Conservation (phyloP, 257 asterid genomes). For the Jaltomata sinuosa region DNA sequence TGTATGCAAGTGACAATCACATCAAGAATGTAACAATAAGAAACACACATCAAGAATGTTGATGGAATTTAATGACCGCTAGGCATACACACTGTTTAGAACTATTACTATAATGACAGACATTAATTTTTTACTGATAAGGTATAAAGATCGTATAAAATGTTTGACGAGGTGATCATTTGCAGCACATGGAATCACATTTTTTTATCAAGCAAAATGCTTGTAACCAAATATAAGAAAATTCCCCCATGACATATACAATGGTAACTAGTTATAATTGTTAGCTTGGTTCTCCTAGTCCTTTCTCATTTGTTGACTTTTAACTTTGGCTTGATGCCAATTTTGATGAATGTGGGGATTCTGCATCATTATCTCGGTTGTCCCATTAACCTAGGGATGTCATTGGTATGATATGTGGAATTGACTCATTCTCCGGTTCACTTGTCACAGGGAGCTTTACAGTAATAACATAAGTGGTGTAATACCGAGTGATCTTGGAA, state of each 20-base stretch:
- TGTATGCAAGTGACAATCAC: neutral
- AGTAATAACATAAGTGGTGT: conserved; percentile 87
- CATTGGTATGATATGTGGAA: neutral
- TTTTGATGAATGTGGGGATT: neutral
- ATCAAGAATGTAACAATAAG: neutral
- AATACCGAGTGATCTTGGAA: conserved; percentile 83
- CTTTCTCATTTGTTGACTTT: neutral
- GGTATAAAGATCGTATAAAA: neutral
- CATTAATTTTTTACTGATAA: neutral
- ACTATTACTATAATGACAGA: neutral
- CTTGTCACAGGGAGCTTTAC: conserved; percentile 72
- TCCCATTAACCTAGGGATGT: neutral
- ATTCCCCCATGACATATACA: neutral
- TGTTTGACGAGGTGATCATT: neutral
- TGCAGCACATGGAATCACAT: neutral
- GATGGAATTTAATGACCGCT: neutral
- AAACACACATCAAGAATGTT: neutral
- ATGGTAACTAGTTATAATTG: neutral
- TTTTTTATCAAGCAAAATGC: neutral
- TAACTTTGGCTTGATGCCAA: neutral
- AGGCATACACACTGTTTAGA: neutral
- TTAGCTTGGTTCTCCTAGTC: neutral
- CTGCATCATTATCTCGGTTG: neutral
- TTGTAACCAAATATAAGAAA: neutral
- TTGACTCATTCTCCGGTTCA: neutral